phyloP scores from a whole-genome alignment of 192 early-diverging fungal species.

The Lobosporangium transversale region DNA sequence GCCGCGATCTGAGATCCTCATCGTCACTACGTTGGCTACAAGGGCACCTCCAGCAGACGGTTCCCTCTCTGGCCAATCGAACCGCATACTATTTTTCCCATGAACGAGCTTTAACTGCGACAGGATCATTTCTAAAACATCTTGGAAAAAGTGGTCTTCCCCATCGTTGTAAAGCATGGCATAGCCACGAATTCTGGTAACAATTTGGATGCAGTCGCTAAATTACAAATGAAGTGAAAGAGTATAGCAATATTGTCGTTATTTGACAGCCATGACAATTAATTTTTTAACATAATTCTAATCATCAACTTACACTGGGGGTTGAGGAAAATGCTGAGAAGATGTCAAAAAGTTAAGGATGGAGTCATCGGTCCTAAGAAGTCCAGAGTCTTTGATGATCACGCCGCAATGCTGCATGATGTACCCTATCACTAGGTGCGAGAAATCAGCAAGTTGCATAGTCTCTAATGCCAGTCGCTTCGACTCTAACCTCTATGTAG shows the following conservation, averaged over 20 bases:
- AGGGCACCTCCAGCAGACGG: not conserved
- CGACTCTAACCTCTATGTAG: conserved; percentile 19
- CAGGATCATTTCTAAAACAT: conserved; percentile 17
- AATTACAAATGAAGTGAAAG: not conserved
- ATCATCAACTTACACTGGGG: conserved; percentile 14
- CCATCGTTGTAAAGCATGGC: conserved; percentile 30
- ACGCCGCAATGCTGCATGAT: conserved; percentile 39
- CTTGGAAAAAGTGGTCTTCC: conserved; percentile 28
- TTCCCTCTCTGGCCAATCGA: not conserved
- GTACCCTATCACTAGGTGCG: conserved; percentile 23
- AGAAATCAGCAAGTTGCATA: conserved; percentile 14
- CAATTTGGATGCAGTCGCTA: conserved; percentile 27
- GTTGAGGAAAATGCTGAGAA: conserved; percentile 28
- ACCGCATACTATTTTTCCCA: not conserved
- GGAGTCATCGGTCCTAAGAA: conserved; percentile 11
- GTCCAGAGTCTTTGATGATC: conserved; percentile 18
- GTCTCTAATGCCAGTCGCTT: conserved; percentile 16
- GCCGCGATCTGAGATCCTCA: not conserved
- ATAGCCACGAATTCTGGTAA: conserved; percentile 35
- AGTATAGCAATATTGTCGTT: not conserved
- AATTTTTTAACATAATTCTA: not conserved
- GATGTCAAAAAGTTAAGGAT: conserved; percentile 35
- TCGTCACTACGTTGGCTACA: not conserved
- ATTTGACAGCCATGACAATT: not conserved
- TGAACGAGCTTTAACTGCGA: conserved; percentile 13